These are phyloP conservation scores for Adansonia gregorii DNA, from an alignment of 441 rosid genomes.

Conservation along the genomic window DNA sequence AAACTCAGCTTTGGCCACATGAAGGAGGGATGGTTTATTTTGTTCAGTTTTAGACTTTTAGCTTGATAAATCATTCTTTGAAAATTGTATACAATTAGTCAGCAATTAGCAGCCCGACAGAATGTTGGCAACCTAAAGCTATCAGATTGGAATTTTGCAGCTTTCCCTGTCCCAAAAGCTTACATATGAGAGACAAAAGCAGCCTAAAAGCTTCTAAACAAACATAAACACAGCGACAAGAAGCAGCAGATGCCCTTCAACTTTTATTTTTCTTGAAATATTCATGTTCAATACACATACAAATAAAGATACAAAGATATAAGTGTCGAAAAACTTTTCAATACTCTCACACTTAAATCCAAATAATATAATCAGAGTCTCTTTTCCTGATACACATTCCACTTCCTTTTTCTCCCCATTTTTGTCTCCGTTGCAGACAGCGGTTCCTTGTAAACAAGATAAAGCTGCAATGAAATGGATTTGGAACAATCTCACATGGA, in stretches of 20 bases:
- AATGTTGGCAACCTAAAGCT: neutral
- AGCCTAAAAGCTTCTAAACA: slow-evolving; percentile 15
- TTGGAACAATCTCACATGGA: neutral
- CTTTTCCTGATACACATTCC: neutral
- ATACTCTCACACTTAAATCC: no score
- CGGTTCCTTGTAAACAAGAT: neutral
- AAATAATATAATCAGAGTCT: neutral
- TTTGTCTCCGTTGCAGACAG: neutral
- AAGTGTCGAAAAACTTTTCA: no score
- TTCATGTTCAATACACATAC: no score
- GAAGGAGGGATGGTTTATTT: neutral
- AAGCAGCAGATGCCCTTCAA: neutral
- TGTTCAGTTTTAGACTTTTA: neutral
- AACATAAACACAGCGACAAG: neutral
- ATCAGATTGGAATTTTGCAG: slow-evolving; percentile 21
- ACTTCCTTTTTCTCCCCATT: neutral
- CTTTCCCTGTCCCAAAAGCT: slow-evolving; percentile 23
- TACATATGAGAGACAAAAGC: slow-evolving; percentile 19
- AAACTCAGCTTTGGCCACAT: neutral
- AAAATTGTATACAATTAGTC: neutral
- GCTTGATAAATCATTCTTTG: neutral
- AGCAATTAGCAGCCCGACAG: slow-evolving; percentile 11
- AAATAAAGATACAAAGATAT: no score
- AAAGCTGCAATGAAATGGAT: neutral
- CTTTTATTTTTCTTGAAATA: no score